Conservation (phyloP, 2,329 filamentous ascomycete genomes). For the Phyllosticta ampelicida region DNA sequence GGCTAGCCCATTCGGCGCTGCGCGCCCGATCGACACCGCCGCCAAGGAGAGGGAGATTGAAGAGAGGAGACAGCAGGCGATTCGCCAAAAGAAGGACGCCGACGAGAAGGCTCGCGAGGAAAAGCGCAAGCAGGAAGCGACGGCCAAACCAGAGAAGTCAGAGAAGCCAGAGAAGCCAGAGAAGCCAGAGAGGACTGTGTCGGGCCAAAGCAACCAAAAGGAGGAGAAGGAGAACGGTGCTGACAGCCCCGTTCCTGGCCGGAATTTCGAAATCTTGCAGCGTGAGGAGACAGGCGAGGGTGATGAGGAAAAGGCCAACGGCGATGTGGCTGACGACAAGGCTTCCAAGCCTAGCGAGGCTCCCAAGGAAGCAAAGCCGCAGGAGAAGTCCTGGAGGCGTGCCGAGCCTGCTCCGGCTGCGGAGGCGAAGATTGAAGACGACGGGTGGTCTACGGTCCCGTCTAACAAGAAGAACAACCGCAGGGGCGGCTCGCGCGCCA, state of each 20-base stretch:
- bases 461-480: constrained; percentile 36
- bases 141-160: constrained; percentile 39
- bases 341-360: constrained; percentile 46
- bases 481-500: constrained; percentile 31
- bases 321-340: constrained; percentile 41
- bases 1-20: constrained; percentile 86
- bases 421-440: constrained; percentile 34
- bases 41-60: constrained; percentile 82
- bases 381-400: constrained; percentile 32
- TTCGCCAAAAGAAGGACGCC: constrained; percentile 75
- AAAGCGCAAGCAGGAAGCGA: constrained; percentile 42
- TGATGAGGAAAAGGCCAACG: constrained; percentile 33
- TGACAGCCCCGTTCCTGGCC: constrained; percentile 27
- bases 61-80: constrained; percentile 64
- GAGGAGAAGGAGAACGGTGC: constrained; percentile 11
- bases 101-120: constrained; percentile 77
- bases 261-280: constrained; percentile 46
- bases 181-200: constrained; percentile 13
- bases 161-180: constrained; percentile 39
- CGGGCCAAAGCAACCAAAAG: constrained; percentile 30
- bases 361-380: constrained; percentile 32
- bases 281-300: constrained; percentile 27
- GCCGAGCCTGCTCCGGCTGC: constrained; percentile 23
- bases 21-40: constrained; percentile 86
- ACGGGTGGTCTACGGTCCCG: constrained; percentile 44